These are phyloP conservation scores for Bruguiera parviflora DNA, from an alignment of 345 rosid species.

Conservation along the genomic window DNA sequence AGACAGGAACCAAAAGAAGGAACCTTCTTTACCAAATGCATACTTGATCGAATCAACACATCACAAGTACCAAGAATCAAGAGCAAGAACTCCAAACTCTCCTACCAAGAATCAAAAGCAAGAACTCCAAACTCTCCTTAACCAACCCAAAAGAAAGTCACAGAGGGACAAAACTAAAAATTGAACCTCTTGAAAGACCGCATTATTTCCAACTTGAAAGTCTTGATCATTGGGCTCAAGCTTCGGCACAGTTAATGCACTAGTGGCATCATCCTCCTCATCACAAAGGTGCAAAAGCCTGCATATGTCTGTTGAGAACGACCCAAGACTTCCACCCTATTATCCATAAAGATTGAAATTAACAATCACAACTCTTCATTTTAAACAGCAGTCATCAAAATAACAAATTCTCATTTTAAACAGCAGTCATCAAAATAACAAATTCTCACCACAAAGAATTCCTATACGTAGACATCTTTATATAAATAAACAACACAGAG, in stretches of 20 bases:
- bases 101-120: not conserved
- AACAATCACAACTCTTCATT: not conserved
- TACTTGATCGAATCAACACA: not conserved
- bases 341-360: conserved; percentile 10
- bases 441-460: not conserved
- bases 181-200: conserved; percentile 56
- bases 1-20: not conserved
- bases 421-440: too few species aligned
- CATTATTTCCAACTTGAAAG: conserved; percentile 44
- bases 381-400: conserved; percentile 13
- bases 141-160: not conserved
- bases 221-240: conserved; percentile 74
- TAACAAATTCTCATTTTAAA: too few species aligned
- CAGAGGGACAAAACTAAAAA: not conserved
- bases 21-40: not conserved
- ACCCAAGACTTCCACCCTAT: conserved; percentile 79
- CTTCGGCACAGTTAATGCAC: conserved; percentile 78
- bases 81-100: too few species aligned
- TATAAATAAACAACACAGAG: not conserved
- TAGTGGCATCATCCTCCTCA: conserved; percentile 98
- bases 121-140: not conserved
- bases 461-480: not conserved
- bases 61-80: too few species aligned
- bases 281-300: conserved; percentile 84
- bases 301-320: conserved; percentile 87